Conservation (phyloP, 305 asterid genomes). For the Plantago rigida region DNA sequence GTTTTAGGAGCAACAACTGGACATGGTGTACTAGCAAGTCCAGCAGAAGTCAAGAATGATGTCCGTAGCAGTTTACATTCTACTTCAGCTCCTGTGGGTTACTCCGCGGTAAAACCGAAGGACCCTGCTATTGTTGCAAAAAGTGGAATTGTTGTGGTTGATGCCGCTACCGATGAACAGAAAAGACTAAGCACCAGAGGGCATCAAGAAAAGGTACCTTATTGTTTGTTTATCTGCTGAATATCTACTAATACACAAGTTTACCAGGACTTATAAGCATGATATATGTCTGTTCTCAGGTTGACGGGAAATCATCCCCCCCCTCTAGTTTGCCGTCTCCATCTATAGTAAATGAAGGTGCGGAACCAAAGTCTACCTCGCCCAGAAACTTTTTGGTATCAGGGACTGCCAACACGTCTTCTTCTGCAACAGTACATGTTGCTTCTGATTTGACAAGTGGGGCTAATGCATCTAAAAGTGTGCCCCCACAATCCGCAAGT, state of each 20-base stretch:
- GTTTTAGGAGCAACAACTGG: constrained; percentile 36
- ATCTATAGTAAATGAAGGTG: constrained; percentile 26
- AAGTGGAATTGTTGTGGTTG: constrained; percentile 27
- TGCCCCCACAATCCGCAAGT: background rate
- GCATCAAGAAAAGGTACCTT: constrained; percentile 40
- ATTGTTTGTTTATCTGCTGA: constrained; percentile 18
- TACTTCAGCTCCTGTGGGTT: constrained; percentile 26
- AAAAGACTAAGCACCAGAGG: constrained; percentile 29
- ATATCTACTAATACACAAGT: constrained; percentile 19
- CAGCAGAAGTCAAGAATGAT: constrained; percentile 28
- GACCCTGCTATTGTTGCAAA: constrained; percentile 27
- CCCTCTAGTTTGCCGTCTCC: constrained; percentile 33
- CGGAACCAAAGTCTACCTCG: constrained; percentile 31
- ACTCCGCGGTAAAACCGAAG: constrained; percentile 28
- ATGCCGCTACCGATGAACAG: constrained; percentile 28
- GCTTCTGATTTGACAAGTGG: constrained; percentile 26
- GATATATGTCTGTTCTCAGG: constrained; percentile 33
- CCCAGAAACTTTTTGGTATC: constrained; percentile 25
- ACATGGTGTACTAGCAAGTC: constrained; percentile 30
- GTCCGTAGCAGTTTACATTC: constrained; percentile 22
- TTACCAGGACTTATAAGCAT: constrained; percentile 21
- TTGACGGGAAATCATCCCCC: constrained; percentile 9
- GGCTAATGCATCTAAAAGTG: constrained; percentile 12
- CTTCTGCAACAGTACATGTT: constrained; percentile 26
- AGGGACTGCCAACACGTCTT: constrained; percentile 28